These are phyloP conservation scores for Termitomyces sp. DNA, from an alignment of 768 basidiomycete genomes.

Conservation along the genomic window DNA sequence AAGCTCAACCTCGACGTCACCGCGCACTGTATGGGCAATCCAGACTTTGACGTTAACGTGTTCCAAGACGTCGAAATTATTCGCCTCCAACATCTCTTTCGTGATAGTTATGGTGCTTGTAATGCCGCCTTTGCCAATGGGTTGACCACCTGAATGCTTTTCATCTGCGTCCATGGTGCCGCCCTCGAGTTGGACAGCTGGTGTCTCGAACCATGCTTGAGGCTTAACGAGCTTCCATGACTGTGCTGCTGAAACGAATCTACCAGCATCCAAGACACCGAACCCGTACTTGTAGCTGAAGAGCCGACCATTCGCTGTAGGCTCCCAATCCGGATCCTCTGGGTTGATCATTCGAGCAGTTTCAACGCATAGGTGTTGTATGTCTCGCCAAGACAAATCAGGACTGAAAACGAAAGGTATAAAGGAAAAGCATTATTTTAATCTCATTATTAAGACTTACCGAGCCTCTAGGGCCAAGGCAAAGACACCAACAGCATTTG, in stretches of 20 bases:
- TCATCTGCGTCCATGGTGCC: conserved; percentile 51
- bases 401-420: conserved; percentile 44
- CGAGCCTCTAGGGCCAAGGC: conserved; percentile 85
- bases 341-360: conserved; percentile 76
- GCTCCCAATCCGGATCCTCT: conserved; percentile 93
- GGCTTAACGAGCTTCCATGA: conserved; percentile 88
- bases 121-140: conserved; percentile 63
- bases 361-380: conserved; percentile 84
- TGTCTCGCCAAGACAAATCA: conserved; percentile 93
- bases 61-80: conserved; percentile 86
- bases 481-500: conserved; percentile 92
- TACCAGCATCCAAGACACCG: conserved; percentile 80
- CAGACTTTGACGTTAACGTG: conserved; percentile 91
- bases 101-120: conserved; percentile 61
- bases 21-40: conserved; percentile 82
- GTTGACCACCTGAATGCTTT: conserved; percentile 55
- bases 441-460: conserved; percentile 36
- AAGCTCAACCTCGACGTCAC: conserved; percentile 91
- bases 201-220: conserved; percentile 83
- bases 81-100: conserved; percentile 53
- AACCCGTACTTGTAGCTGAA: conserved; percentile 94
- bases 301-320: conserved; percentile 58
- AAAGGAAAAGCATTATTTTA: not conserved
- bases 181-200: conserved; percentile 59
- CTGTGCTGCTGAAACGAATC: conserved; percentile 75